Evolutionary conservation across 495 filamentous ascomycete genomes (phyloP).

Genomic region (Astrothelium subdiscretum): DNA sequence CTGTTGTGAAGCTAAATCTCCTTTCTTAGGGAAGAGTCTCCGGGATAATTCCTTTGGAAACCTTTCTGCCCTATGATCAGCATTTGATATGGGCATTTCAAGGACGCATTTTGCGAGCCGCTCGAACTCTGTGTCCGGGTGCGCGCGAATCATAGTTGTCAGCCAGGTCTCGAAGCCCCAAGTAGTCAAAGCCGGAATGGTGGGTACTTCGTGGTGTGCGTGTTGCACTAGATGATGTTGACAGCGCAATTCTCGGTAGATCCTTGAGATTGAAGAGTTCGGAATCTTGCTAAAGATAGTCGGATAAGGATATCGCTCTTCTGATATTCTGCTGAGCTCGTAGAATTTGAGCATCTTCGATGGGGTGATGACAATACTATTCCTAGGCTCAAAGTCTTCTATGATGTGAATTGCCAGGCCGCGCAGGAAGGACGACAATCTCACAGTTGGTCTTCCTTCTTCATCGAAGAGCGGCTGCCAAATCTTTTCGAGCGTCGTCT

Average conservation of each 20-base stretch:
- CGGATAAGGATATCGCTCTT: conserved; percentile 57
- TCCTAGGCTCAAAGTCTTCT: conserved; percentile 60
- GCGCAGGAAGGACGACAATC: conserved; percentile 59
- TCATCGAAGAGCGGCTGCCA: conserved; percentile 72
- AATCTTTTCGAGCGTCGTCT: conserved; percentile 53
- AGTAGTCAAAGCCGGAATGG: conserved; percentile 67
- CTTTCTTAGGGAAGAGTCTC: conserved; percentile 49
- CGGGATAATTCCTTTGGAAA: conserved; percentile 72
- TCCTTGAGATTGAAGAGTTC: conserved; percentile 43
- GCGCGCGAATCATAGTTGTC: conserved; percentile 60
- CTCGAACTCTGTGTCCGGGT: conserved; percentile 66
- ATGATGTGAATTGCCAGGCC: conserved; percentile 77
- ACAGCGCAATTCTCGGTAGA: conserved; percentile 66
- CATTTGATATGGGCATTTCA: conserved; percentile 63
- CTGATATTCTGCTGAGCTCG: conserved; percentile 45
- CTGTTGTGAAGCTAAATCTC: conserved; percentile 25
- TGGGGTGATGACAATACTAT: conserved; percentile 69
- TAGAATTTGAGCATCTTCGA: conserved; percentile 75
- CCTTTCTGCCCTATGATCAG: conserved; percentile 59
- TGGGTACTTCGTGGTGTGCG: conserved; percentile 38
- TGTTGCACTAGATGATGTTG: conserved; percentile 71
- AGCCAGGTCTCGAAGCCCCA: conserved; percentile 69
- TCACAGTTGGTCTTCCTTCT: conserved; percentile 50
- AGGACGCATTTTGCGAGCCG: conserved; percentile 62
- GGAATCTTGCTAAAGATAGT: conserved; percentile 38